These are phyloP conservation scores for Sclerotinia sclerotiorum DNA, from an alignment of 2,329 filamentous ascomycete species.

Conservation along the genomic window DNA sequence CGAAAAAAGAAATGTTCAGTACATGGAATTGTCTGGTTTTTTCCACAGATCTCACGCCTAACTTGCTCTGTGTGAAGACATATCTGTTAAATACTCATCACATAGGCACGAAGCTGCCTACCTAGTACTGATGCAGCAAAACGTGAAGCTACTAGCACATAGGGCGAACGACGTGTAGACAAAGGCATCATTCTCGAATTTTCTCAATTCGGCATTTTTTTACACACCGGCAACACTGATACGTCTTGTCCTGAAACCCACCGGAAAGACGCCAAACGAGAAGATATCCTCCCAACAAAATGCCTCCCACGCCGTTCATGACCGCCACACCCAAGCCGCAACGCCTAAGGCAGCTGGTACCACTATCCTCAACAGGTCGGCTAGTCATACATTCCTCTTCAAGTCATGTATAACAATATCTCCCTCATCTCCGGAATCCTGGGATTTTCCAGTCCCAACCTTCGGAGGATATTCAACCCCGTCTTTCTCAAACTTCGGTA, in stretches of 20 bases:
- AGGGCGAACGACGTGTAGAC: too few species aligned
- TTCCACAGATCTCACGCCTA: neutral
- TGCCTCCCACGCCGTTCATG: neutral
- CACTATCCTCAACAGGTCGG: neutral
- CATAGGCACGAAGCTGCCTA: neutral
- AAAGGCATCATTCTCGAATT: neutral
- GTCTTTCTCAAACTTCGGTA: constrained; percentile 49
- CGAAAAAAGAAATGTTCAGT: neutral
- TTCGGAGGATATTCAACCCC: constrained; percentile 56
- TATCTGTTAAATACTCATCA: neutral
- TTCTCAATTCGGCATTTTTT: too few species aligned
- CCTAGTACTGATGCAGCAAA: neutral
- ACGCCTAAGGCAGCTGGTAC: neutral
- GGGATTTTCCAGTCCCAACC: constrained; percentile 38
- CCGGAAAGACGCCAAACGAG: neutral
- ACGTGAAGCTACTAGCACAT: neutral
- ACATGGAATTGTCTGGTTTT: neutral
- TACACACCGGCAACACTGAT: neutral
- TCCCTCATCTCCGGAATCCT: constrained; percentile 16
- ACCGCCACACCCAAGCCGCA: constrained; percentile 8
- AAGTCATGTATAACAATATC: constrained; percentile 21
- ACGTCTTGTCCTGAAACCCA: too few species aligned
- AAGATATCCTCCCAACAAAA: neutral
- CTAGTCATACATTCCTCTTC: constrained; percentile 18
- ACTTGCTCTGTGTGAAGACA: neutral